phyloP scores from a whole-genome alignment of 805 yeast species.

The Yarrowia alimentaria region DNA sequence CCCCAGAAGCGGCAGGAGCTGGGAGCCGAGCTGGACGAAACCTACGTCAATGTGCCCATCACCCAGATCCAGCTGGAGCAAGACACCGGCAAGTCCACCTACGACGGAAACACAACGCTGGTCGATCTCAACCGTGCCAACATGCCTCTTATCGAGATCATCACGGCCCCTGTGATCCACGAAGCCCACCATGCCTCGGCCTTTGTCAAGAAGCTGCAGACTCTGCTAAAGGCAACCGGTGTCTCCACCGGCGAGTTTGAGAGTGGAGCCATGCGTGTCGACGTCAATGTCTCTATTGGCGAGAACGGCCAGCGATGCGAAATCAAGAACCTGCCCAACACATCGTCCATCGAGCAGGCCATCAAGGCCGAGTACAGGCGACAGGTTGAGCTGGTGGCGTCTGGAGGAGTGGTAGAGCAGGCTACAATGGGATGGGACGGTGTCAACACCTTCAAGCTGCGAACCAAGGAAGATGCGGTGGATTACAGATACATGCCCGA shows the following conservation, averaged over 20 bases:
- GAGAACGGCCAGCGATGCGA: slow-evolving; percentile 70
- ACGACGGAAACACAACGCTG: slow-evolving; percentile 45
- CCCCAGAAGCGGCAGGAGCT: too few relatives aligned
- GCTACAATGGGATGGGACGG: slow-evolving; percentile 97
- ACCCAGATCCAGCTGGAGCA: slow-evolving; percentile 90
- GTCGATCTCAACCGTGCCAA: slow-evolving; percentile 84
- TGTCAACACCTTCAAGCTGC: slow-evolving; percentile 56
- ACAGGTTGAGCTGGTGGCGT: slow-evolving; percentile 54
- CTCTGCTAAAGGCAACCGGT: slow-evolving; percentile 61
- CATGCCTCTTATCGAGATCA: slow-evolving; percentile 84
- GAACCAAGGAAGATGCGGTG: slow-evolving; percentile 75
- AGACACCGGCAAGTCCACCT: slow-evolving; percentile 82
- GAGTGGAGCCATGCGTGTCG: slow-evolving; percentile 92
- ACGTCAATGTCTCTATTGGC: slow-evolving; percentile 83
- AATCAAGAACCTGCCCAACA: slow-evolving; percentile 82
- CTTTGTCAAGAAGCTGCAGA: slow-evolving; percentile 78
- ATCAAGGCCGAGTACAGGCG: slow-evolving; percentile 67
- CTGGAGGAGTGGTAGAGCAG: slow-evolving; percentile 41
- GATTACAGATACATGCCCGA: slow-evolving; percentile 96
- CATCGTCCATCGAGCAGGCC: slow-evolving; percentile 76
- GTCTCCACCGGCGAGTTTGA: slow-evolving; percentile 90
- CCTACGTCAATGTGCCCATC: slow-evolving; percentile 55
- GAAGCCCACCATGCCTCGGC: slow-evolving; percentile 65
- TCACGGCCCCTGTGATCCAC: slow-evolving; percentile 83
- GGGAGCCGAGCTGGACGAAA: too few relatives aligned